Percentiles rank a stretch among this genome's conserved stretches.
Conservation (phyloP, 345 rosid genomes). For the Gossypium mustelinum region DNA sequence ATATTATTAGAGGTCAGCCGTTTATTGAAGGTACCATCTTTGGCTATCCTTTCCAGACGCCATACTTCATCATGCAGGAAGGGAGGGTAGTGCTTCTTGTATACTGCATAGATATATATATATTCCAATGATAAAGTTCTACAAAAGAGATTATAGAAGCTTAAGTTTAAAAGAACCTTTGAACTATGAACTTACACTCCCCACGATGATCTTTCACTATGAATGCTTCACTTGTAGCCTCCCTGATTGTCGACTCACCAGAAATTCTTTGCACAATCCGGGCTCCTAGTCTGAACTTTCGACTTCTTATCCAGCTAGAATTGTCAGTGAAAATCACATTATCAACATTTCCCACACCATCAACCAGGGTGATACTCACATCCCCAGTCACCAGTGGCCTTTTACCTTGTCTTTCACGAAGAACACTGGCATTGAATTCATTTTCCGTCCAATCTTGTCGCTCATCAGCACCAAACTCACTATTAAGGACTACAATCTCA, state of each 20-base stretch:
- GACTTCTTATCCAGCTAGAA: conserved; percentile 68
- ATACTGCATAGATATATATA: conserved; percentile 35
- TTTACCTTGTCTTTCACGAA: conserved; percentile 58
- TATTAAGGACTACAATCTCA: conserved; percentile 57
- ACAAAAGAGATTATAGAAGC: background rate
- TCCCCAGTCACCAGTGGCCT: conserved; percentile 71
- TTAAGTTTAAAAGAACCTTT: conserved; percentile 1
- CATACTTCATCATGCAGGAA: conserved; percentile 51
- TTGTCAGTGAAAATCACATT: conserved; percentile 66
- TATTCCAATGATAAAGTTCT: background rate
- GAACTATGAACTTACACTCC: conserved; percentile 49
- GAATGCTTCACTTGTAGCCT: conserved; percentile 65
- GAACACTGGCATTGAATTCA: conserved; percentile 40
- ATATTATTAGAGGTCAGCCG: conserved; percentile 33
- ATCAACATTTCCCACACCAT: conserved; percentile 45
- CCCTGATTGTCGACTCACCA: conserved; percentile 40
- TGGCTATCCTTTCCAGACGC: conserved; percentile 71
- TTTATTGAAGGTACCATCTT: conserved; percentile 41
- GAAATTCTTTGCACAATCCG: conserved; percentile 27
- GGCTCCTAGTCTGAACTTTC: conserved; percentile 76
- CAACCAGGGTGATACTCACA: conserved; percentile 29
- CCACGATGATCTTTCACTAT: conserved; percentile 82
- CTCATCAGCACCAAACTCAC: conserved; percentile 47
- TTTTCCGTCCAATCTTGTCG: conserved; percentile 44
- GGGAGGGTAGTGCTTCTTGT: conserved; percentile 78